Evolutionary conservation across 2,329 filamentous ascomycete species (phyloP), one percentile per base, ranked within the genome.

Genomic region (Septoria petroselini): DNA sequence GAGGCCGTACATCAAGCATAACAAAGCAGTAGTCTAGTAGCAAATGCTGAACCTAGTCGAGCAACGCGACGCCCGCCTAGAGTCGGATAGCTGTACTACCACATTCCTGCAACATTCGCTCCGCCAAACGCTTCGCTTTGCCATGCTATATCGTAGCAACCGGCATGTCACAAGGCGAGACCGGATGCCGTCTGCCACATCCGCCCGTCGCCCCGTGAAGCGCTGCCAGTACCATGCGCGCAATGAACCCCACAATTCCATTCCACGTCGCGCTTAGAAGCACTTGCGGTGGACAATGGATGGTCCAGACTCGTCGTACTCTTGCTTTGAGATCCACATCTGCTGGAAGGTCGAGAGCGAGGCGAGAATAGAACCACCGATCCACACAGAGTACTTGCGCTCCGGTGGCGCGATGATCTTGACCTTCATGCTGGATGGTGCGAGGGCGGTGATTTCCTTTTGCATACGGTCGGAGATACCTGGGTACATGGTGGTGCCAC

Each of bases 251-350:
- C 41, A 54, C 39, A 41, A 52, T 31, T 48, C 46, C 27, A 46
- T 21, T 38, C 42, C 53, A 41, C 19, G 53, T 27, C 53, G 55
- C 60, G 63, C 85, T 95, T 95, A 96, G 87, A 96, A 96, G 88
- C 91, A 96, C 89, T 96, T 97, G 86, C 91, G 88, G 87, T 97
- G 91, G 70, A 97, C 91, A 73, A 97, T 97, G 71, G 91, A 96
- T 69, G 91, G 93, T 79, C 91, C 91, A 76, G 86, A 93, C 89
- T 97, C 93, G 82, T 98, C 93, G 85, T 97, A 97, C 83, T 97
- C 91, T 82, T 98, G 93, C 90, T 98, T 98, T 70, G 93, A 98
- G 85, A 98, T 97, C 93, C 93, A 98, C 93, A 98, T 98, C 82
- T 98, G 93, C 84, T 98, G 93, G 91, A 98, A 98, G 77, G 93